Base-by-base conservation (phyloP, 257 asterid genomes). In the Coffea canephora region DNA sequence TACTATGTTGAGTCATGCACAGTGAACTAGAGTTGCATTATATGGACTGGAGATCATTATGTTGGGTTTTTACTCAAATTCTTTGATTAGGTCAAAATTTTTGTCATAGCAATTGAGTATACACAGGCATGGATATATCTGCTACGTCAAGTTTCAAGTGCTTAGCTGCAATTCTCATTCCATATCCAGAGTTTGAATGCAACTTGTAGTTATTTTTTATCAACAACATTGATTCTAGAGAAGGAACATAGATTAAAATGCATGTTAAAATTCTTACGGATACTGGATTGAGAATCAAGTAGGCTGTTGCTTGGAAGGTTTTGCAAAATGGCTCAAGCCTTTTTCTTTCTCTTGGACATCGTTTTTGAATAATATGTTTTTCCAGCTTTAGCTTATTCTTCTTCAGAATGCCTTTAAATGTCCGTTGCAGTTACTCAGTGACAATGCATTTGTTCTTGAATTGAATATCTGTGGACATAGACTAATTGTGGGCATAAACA, bases 331-430 rank as follows among this genome's bases (percentile, higher is more conserved):
- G 43, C 69, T 71, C 25, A 8, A 23, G 23, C 64, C 34, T 27
- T 52, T 39, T n/a, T n/a, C 18, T 39, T 45, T 62, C 67, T 65
- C 15, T 25, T 18, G 1, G 55, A 27, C 16, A 4, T 41, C 16
- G 1, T 75, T 75, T 78, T 66, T 48, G 19, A 80, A 18, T 61
- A 46, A 34, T 11, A 46, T 0, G 18, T 21, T 27, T 18, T 8
- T 27, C 34, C 66, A n/a, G 46, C 11, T 27, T 61, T 71, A 45
- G 70, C 77, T 59, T 77, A 41, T 25, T 77, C 64, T 77, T 77
- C 80, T 45, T 31, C 15, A 27, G 31, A 45, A 19, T 14, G 23
- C 41, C 59, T 23, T 57, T 21, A n/a, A 21, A 45, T 43, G 64
- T 57, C 62, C 78, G 9, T 72, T 39, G 31, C 50, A 50, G 48